Conservation (phyloP, 495 filamentous ascomycete species). For the Daldinia childiae region DNA sequence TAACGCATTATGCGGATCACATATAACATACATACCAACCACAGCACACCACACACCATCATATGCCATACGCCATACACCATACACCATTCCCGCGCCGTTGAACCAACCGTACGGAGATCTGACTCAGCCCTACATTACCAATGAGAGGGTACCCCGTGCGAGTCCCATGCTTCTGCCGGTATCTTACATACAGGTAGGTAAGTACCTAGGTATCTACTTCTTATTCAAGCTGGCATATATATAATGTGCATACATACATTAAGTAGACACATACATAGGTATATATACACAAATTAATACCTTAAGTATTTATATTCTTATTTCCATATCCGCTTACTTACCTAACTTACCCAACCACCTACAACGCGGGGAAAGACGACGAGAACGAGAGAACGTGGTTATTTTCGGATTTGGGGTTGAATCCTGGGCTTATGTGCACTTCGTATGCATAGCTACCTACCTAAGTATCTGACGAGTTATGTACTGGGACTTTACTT, state of each 20-base stretch:
- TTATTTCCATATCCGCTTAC: not conserved
- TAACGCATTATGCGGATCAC: not conserved
- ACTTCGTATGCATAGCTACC: not conserved
- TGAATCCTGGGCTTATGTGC: not conserved
- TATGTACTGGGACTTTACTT: no score
- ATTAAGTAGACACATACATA: no score
- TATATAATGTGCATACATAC: no score
- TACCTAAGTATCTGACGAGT: not conserved
- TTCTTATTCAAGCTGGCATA: not conserved
- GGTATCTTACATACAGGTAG: not conserved
- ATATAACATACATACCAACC: no score
- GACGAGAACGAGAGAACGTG: no score
- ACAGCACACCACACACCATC: no score
- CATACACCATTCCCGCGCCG: not conserved
- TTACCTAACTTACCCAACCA: not conserved
- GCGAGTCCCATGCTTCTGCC: slow-evolving; percentile 1
- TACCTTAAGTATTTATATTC: no score
- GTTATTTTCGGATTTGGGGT: not conserved
- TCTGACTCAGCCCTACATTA: slow-evolving; percentile 42
- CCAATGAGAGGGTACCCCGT: slow-evolving; percentile 30
- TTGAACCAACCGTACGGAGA: slow-evolving; percentile 6
- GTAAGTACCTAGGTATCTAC: not conserved
- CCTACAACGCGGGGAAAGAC: no score
- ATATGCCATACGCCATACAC: no score
- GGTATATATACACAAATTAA: no score